Percentiles rank a stretch among this genome's conserved stretches.
Conservation (phyloP, 2,329 filamentous ascomycete genomes). For the Emergomyces africanus region DNA sequence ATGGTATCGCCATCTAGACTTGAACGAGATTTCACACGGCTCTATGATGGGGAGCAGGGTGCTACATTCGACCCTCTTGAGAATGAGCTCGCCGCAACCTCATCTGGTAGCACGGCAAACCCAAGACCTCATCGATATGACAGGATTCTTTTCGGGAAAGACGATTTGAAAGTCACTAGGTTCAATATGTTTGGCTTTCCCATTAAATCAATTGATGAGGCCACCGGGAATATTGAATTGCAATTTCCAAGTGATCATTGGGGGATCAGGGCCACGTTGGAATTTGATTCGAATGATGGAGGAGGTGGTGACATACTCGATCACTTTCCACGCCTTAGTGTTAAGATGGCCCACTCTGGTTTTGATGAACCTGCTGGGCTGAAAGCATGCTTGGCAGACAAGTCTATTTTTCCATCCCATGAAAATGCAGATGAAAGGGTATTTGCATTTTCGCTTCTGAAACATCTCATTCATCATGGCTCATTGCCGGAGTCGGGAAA, state of each 20-base stretch:
- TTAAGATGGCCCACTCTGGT: background rate
- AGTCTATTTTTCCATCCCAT: conserved; percentile 35
- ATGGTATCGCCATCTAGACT: conserved; percentile 22
- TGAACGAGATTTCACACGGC: conserved; percentile 16
- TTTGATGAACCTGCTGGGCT: conserved; percentile 17
- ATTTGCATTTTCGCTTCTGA: conserved; percentile 36
- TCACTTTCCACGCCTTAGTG: background rate
- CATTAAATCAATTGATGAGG: conserved; percentile 11
- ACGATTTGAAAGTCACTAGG: conserved; percentile 28
- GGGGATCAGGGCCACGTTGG: conserved; percentile 10
- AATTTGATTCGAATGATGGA: background rate
- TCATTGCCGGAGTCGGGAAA: conserved; percentile 15
- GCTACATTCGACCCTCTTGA: conserved; percentile 50
- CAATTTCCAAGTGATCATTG: conserved; percentile 23
- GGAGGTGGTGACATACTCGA: background rate
- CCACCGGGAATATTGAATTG: conserved; percentile 5
- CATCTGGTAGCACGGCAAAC: conserved; percentile 35
- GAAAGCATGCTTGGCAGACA: conserved; percentile 24
- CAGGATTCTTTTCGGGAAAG: conserved; percentile 42
- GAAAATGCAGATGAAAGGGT: conserved; percentile 33
- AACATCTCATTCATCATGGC: conserved; percentile 29
- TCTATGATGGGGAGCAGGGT: conserved; percentile 48
- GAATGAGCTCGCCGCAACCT: conserved; percentile 44
- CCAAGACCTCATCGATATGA: conserved; percentile 54
- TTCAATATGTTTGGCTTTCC: conserved; percentile 49